A percentile compares a stretch with the other conserved stretches of the same genome.
Evolutionary conservation across 2,329 filamentous ascomycete species (phyloP).

Genomic region (Ophiostoma quercus): DNA sequence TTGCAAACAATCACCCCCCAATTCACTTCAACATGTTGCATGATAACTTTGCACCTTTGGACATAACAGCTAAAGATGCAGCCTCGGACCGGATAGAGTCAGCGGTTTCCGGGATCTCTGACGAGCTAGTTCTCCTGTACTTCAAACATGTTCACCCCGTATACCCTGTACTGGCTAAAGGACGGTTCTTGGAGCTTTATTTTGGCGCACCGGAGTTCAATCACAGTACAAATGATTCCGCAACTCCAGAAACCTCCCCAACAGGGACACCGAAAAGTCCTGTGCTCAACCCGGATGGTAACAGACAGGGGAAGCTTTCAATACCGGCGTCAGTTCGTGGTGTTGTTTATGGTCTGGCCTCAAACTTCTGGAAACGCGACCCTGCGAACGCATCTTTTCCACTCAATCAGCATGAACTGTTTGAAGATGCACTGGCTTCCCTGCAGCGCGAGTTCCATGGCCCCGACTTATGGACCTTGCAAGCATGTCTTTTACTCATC

Average conservation of each 20-base stretch:
- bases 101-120: background rate
- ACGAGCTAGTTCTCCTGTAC: background rate
- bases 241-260: background rate
- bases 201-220: background rate
- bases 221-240: background rate
- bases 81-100: constrained; percentile 42
- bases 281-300: background rate
- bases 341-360: background rate
- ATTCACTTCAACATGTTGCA: constrained; percentile 44
- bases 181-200: background rate
- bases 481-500: constrained; percentile 43
- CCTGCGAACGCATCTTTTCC: constrained; percentile 15
- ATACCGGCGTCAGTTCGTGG: background rate
- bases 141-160: background rate
- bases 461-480: constrained; percentile 43
- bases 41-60: constrained; percentile 43
- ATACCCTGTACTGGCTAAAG: background rate
- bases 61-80: constrained; percentile 35
- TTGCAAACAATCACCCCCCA: constrained; percentile 37
- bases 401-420: constrained; percentile 40
- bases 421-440: constrained; percentile 40
- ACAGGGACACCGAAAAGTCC: background rate
- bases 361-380: background rate
- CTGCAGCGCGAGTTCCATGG: constrained; percentile 44
- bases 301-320: background rate